Evolutionary conservation across 2,329 filamentous ascomycete species (phyloP), one percentile per base, ranked within the genome.

Genomic region (Clarireedia hainanense): DNA sequence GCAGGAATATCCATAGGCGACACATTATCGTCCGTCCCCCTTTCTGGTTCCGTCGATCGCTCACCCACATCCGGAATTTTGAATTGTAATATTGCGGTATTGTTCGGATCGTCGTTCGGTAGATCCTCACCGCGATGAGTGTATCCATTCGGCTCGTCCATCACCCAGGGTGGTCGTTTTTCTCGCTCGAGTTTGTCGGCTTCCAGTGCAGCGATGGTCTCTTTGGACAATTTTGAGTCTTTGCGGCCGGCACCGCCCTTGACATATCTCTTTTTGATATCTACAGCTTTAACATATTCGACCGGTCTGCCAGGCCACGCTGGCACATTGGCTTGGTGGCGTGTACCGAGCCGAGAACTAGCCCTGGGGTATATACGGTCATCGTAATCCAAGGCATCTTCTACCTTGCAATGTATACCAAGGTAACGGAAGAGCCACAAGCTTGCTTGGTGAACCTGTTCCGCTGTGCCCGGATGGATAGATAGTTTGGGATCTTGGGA

Each of bases 351-450:
- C 39, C 94, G 86, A 55, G 94, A 97, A 68, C 91, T 95, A 15
- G 94, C 92, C 62, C 94, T 86, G 7, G 94, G 94, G 68, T 97
- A 97, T 62, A 99, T 97, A 61, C 94, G 86, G 70, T 99, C 94
- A 67, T 99, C 94, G 68, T 96, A 95, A 70, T 99, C 94, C 30
- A 99, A 76, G 0, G 90, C 94, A 73, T 99, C 94, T 71, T 97
- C 91, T 1, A 94, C 88, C 63, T 91, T 88, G 72, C 91, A 96
- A 72, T 99, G 94, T 63, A 96, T 91, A 39, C 94, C 94, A 6
- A 99, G 75, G 70, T 99, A 99, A 58, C 94, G 84, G 75, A 94
- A 97, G 2, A 91, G 91, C 94, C 94, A 99, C 67, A 96, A 81
- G 66, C 90, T 94, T 34, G 92, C 91, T 64, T 96, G 88, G 57